These are phyloP conservation scores for Suillus subluteus DNA, from an alignment of 768 basidiomycete genomes.

Conservation along the genomic window DNA sequence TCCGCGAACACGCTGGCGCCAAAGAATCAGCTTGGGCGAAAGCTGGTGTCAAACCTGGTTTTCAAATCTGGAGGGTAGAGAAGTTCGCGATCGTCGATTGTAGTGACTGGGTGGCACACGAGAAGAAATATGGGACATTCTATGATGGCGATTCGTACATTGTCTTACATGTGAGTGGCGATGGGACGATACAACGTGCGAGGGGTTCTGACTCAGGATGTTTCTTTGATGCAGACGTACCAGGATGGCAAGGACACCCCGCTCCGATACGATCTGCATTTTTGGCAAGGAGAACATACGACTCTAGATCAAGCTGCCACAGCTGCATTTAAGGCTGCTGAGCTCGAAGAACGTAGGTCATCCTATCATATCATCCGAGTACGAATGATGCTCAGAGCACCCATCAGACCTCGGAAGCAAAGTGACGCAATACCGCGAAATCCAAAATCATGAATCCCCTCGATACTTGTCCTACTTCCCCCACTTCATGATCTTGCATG, in stretches of 20 bases:
- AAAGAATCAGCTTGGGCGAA: constrained; percentile 53
- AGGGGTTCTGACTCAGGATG: neutral
- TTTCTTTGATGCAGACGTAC: constrained; percentile 49
- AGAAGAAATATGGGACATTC: constrained; percentile 50
- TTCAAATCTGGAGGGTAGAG: constrained; percentile 64
- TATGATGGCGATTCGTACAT: constrained; percentile 72
- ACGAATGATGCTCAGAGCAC: neutral
- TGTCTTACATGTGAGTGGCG: constrained; percentile 53
- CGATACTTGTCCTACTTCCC: constrained; percentile 56
- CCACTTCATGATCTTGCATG: constrained; percentile 46
- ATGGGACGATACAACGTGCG: neutral
- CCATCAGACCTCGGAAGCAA: constrained; percentile 44
- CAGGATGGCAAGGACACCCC: constrained; percentile 46
- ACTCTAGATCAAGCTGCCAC: constrained; percentile 64
- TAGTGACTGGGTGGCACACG: neutral
- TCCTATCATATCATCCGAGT: neutral
- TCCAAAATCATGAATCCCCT: constrained; percentile 58
- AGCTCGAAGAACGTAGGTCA: constrained; percentile 62
- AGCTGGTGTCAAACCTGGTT: constrained; percentile 46
- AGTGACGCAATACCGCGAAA: constrained; percentile 65
- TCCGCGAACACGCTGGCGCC: constrained; percentile 55
- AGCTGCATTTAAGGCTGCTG: constrained; percentile 69
- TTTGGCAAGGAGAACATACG: constrained; percentile 65
- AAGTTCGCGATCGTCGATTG: constrained; percentile 57
- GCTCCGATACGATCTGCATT: constrained; percentile 62